Conservation (phyloP, 257 asterid genomes). For the Rehmannia glutinosa region DNA sequence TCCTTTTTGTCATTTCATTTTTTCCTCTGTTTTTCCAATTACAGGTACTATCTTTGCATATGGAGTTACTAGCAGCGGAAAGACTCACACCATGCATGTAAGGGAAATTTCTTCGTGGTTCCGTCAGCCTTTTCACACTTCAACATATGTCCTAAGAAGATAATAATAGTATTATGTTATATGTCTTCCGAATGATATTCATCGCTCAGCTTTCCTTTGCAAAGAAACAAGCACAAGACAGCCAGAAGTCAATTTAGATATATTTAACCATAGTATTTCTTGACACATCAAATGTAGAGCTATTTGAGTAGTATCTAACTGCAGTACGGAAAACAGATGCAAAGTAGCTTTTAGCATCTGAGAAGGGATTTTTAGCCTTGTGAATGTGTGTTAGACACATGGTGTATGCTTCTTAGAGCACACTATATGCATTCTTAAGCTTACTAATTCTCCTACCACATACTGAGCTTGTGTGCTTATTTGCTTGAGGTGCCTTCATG, state of each 20-base stretch:
- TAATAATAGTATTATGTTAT: conserved; percentile 8
- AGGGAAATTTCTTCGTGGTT: conserved; percentile 28
- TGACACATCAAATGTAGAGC: conserved; percentile 3
- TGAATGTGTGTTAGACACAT: conserved; percentile 5
- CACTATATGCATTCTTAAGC: conserved; percentile 8
- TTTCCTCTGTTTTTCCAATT: conserved; percentile 12
- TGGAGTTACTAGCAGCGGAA: conserved; percentile 99
- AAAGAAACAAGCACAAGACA: conserved; percentile 5
- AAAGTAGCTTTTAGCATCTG: not conserved
- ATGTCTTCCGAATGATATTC: conserved; percentile 5
- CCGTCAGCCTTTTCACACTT: conserved; percentile 3
- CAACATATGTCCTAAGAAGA: not conserved
- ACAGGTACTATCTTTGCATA: conserved; percentile 96
- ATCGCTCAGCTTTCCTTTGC: conserved; percentile 1
- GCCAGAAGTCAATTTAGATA: conserved; percentile 2
- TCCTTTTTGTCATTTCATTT: conserved; percentile 10
- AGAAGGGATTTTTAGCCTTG: conserved; percentile 1
- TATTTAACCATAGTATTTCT: not conserved
- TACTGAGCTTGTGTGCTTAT: conserved; percentile 16
- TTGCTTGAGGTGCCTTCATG: conserved; percentile 12
- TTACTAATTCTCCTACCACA: not conserved
- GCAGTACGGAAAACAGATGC: not conserved
- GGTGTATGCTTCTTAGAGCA: conserved; percentile 3
- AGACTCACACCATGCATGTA: conserved; percentile 99
- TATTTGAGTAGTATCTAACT: conserved; percentile 1